phyloP scores from a whole-genome alignment of 2,329 filamentous ascomycete genomes.

The Ascosphaera apis region DNA sequence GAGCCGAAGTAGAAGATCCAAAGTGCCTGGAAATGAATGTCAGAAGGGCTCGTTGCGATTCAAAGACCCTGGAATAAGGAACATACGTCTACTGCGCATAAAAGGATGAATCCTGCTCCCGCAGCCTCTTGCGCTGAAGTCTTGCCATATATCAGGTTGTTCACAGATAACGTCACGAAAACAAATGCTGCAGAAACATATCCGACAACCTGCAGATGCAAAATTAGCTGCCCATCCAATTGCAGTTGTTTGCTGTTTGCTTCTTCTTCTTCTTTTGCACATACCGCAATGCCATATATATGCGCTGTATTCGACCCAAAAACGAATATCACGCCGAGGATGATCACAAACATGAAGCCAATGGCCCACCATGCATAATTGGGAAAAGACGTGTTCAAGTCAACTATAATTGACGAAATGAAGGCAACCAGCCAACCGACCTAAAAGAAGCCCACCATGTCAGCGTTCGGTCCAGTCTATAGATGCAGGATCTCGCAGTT shows the following conservation, averaged over 20 bases:
- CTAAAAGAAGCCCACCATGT: slow-evolving; percentile 35
- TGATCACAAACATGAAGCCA: slow-evolving; percentile 65
- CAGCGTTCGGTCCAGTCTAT: too few species aligned
- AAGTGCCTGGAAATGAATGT: slow-evolving; percentile 42
- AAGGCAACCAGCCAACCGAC: slow-evolving; percentile 91
- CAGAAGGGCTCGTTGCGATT: not conserved
- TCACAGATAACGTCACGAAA: slow-evolving; percentile 65
- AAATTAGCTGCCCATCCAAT: slow-evolving; percentile 9
- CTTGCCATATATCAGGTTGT: slow-evolving; percentile 58
- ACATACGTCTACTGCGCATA: slow-evolving; percentile 79
- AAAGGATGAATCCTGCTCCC: slow-evolving; percentile 75
- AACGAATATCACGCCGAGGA: slow-evolving; percentile 56
- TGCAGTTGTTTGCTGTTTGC: not conserved
- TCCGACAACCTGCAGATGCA: slow-evolving; percentile 41
- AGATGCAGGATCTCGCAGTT: slow-evolving; percentile 8
- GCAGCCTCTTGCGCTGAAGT: slow-evolving; percentile 53
- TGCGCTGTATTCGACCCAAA: slow-evolving; percentile 65
- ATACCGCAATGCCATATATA: slow-evolving; percentile 70
- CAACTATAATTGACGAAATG: slow-evolving; percentile 57
- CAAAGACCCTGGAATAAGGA: not conserved
- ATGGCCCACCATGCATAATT: slow-evolving; percentile 85
- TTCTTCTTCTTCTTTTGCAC: slow-evolving; percentile 9
- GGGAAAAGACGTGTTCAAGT: slow-evolving; percentile 38
- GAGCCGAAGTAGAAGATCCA: slow-evolving; percentile 99
- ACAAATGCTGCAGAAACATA: slow-evolving; percentile 69